Conservation (phyloP, 192 early-diverging fungal genomes). For the Rhizophagus sp. region DNA sequence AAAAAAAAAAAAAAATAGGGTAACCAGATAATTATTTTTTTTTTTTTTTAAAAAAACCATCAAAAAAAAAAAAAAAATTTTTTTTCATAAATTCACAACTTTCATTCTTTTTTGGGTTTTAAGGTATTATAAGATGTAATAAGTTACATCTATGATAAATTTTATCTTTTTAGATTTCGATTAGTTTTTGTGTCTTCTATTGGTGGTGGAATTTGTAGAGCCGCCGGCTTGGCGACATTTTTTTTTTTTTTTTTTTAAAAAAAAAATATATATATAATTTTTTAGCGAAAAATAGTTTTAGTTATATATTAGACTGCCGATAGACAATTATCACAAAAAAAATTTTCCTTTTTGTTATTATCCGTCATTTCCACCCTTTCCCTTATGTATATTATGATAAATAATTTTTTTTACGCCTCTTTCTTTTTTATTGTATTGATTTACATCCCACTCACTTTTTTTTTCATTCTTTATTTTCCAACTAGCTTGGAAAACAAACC, state of each 20-base stretch:
- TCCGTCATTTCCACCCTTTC: not conserved
- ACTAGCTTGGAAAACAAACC: not conserved
- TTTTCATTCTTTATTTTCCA: not conserved
- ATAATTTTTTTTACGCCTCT: not conserved
- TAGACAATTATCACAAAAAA: not conserved
- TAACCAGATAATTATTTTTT: no score
- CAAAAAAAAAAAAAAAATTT: not conserved
- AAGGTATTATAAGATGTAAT: not conserved
- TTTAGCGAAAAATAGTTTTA: not conserved
- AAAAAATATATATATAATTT: not conserved
- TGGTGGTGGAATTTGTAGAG: conserved; percentile 5
- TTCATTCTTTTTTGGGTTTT: not conserved
- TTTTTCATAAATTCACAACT: not conserved
- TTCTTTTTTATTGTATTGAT: not conserved
- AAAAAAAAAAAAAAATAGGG: no score
- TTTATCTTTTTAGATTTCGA: not conserved
- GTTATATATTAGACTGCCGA: not conserved
- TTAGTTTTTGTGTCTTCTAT: conserved; percentile 16
- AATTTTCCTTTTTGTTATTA: not conserved
- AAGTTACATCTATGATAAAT: not conserved
- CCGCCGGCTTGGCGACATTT: conserved; percentile 6
- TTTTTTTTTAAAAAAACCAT: not conserved
- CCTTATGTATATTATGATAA: not conserved
- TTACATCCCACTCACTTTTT: not conserved
- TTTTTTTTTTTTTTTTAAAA: not conserved